Conservation (phyloP, 352 stramenopile genomes). For the Salisapilia sapeloensis region DNA sequence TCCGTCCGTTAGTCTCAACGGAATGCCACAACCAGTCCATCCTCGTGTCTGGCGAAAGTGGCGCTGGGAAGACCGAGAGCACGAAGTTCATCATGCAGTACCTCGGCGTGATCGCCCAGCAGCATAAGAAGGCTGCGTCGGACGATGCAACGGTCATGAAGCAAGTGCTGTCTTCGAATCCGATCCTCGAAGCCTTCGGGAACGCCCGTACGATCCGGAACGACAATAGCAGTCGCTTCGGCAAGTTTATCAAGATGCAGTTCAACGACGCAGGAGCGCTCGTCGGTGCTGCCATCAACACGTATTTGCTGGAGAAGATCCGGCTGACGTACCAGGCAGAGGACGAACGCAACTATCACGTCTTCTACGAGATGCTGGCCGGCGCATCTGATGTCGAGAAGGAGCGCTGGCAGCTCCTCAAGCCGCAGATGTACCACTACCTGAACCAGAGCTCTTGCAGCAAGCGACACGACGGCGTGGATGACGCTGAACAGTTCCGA, state of each 20-base stretch:
- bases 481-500: slow-evolving; percentile 81
- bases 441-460: slow-evolving; percentile 80
- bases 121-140: slow-evolving; percentile 11
- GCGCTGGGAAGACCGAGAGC: slow-evolving; percentile 93
- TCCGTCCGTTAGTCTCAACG: slow-evolving; percentile 22
- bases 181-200: slow-evolving; percentile 97
- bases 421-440: slow-evolving; percentile 73
- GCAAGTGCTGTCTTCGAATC: slow-evolving; percentile 94
- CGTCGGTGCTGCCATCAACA: slow-evolving; percentile 87
- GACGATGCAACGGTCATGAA: slow-evolving; percentile 73
- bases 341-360: slow-evolving; percentile 91
- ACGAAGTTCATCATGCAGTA: slow-evolving; percentile 96
- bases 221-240: slow-evolving; percentile 94
- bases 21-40: slow-evolving; percentile 72
- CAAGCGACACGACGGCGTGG: slow-evolving; percentile 73
- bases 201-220: slow-evolving; percentile 96
- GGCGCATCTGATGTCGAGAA: slow-evolving; percentile 42
- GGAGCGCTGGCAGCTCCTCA: slow-evolving; percentile 35
- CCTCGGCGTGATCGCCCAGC: slow-evolving; percentile 80
- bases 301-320: slow-evolving; percentile 94
- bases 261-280: slow-evolving; percentile 72
- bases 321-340: slow-evolving; percentile 87
- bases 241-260: slow-evolving; percentile 96
- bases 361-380: slow-evolving; percentile 91
- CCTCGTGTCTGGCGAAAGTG: slow-evolving; percentile 84